Conservation (phyloP, 495 filamentous ascomycete genomes). For the Pyronema omphalodes region DNA sequence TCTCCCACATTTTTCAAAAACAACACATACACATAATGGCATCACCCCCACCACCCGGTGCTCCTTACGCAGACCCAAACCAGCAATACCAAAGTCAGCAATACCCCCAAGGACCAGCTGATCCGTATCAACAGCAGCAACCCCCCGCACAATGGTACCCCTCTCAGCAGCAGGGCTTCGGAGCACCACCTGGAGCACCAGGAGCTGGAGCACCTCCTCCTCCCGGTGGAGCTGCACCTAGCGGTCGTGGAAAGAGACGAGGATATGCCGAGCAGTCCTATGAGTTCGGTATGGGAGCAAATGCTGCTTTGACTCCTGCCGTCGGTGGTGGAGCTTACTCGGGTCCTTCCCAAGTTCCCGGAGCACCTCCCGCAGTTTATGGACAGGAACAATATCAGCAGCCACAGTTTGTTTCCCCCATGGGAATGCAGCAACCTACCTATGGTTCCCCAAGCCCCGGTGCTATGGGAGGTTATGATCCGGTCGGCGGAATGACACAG, state of each 20-base stretch:
- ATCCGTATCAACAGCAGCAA: constrained; percentile 40
- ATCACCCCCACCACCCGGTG: constrained; percentile 18
- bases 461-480: constrained; percentile 25
- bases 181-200: constrained; percentile 27
- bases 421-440: constrained; percentile 31
- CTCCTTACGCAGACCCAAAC: constrained; percentile 20
- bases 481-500: constrained; percentile 56
- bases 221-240: constrained; percentile 1
- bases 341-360: constrained; percentile 23
- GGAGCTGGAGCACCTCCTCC: constrained; percentile 11
- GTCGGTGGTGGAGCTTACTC: constrained; percentile 20
- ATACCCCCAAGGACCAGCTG: constrained; percentile 14
- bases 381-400: constrained; percentile 10
- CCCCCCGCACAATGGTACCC: constrained; percentile 27
- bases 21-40: constrained; percentile 10
- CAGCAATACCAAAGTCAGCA: constrained; percentile 16
- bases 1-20: not conserved
- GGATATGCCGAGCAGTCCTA: constrained; percentile 87
- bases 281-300: constrained; percentile 78
- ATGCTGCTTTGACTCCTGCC: constrained; percentile 42
- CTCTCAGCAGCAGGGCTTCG: constrained; percentile 25
- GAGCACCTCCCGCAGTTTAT: constrained; percentile 10
- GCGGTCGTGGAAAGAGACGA: constrained; percentile 50
- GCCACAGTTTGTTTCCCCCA: constrained; percentile 23
- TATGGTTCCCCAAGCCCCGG: constrained; percentile 38